These are phyloP conservation scores for Boletus rex-veris DNA, from an alignment of 768 basidiomycete genomes.

Conservation along the genomic window DNA sequence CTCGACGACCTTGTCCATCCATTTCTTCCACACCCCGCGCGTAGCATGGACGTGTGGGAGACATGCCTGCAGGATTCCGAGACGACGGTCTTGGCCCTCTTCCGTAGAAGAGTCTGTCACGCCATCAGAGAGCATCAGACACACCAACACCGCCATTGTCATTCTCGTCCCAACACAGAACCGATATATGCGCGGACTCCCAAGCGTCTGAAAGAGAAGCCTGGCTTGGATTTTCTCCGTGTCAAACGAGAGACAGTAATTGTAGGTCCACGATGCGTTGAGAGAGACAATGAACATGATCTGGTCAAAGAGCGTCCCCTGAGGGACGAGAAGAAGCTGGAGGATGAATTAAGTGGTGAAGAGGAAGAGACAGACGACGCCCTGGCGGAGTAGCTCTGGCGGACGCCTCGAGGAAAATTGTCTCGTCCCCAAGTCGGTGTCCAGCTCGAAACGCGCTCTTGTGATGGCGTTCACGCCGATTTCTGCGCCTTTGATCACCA, in stretches of 20 bases:
- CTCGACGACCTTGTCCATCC: constrained; percentile 21
- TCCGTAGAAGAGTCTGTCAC: constrained; percentile 3
- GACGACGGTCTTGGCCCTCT: constrained; percentile 17
- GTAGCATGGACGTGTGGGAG: constrained; percentile 13
- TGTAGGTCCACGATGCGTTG: constrained; percentile 30
- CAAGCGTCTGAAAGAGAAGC: constrained; percentile 13
- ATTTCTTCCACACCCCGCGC: constrained; percentile 18
- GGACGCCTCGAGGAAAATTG: not conserved
- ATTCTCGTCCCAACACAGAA: constrained; percentile 16
- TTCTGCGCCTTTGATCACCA: constrained; percentile 27
- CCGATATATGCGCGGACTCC: constrained; percentile 10
- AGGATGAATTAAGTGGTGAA: constrained; percentile 29
- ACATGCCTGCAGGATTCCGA: constrained; percentile 14
- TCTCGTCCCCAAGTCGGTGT: not conserved
- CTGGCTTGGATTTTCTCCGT: constrained; percentile 21
- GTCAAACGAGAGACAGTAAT: constrained; percentile 33
- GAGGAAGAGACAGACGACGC: constrained; percentile 23
- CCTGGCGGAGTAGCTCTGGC: constrained; percentile 3
- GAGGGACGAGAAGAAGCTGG: constrained; percentile 33
- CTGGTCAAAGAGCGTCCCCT: constrained; percentile 32
- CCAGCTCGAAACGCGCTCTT: constrained; percentile 24
- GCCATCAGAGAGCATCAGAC: constrained; percentile 16
- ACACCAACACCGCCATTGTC: constrained; percentile 19
- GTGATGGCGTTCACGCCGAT: constrained; percentile 25
- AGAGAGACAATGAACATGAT: constrained; percentile 31